Percentiles rank a stretch among this genome's conserved stretches.
Evolutionary conservation across 169 alveolate genomes (phyloP).

Genomic region (Eimeria acervulina): DNA sequence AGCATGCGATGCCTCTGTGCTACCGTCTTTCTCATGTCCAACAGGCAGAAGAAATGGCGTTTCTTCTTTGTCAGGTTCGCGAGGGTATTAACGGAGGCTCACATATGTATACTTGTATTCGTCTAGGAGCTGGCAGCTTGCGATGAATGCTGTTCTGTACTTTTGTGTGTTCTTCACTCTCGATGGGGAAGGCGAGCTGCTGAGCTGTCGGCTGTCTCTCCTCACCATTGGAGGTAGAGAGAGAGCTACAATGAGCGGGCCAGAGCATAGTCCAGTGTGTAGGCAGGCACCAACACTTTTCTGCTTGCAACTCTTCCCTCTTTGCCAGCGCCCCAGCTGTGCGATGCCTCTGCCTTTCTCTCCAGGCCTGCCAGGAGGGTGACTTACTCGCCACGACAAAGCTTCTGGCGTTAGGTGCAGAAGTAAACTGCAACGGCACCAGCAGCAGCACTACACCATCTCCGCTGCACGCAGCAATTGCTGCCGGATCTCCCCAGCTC

Average conservation of each 20-base stretch:
- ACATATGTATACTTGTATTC: neutral
- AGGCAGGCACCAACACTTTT: neutral
- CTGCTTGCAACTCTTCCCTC: neutral
- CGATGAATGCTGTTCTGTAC: neutral
- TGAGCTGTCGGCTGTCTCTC: neutral
- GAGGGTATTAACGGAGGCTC: neutral
- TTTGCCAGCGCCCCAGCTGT: neutral
- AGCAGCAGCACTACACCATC: neutral
- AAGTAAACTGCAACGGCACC: conserved; percentile 29
- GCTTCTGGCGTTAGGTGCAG: conserved; percentile 55
- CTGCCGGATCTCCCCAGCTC: conserved; percentile 44
- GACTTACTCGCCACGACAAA: conserved; percentile 33
- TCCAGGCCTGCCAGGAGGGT: conserved; percentile 31
- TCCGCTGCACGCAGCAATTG: conserved; percentile 48
- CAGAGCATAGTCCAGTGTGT: neutral
- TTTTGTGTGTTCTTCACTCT: neutral
- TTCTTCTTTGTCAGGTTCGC: conserved; percentile 40
- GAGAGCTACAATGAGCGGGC: neutral
- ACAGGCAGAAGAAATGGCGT: conserved; percentile 33
- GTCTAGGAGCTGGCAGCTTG: neutral
- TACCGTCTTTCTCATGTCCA: conserved; percentile 58
- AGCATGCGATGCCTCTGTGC: conserved; percentile 44
- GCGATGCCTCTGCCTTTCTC: neutral
- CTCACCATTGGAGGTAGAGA: neutral
- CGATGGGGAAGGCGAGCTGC: neutral